Evolutionary conservation across 164 flowering plant species (phyloP).

Genomic region (Vitis cinerea): DNA sequence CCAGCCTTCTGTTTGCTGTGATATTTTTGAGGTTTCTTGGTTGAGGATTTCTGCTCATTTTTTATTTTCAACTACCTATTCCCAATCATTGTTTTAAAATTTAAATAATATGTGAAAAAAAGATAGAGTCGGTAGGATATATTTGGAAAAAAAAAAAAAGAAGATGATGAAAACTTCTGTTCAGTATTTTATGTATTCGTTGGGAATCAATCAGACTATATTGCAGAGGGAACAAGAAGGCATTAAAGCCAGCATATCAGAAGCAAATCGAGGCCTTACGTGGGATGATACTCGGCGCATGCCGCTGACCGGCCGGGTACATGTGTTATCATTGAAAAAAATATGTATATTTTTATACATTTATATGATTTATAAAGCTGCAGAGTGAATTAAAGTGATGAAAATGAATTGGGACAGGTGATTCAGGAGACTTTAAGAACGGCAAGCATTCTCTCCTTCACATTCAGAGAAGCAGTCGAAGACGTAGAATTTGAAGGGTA

Average conservation of each 20-base stretch:
- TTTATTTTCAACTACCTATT: no score
- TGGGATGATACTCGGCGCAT: conserved; percentile 81
- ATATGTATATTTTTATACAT: not conserved
- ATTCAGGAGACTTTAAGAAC: conserved; percentile 75
- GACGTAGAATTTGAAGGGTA: conserved; percentile 85
- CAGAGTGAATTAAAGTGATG: no score
- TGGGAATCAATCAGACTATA: no score
- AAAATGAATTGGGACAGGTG: conserved; percentile 35
- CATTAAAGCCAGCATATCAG: conserved; percentile 31
- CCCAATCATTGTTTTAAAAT: no score
- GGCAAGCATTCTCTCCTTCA: conserved; percentile 77
- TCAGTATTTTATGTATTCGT: no score
- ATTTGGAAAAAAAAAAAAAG: no score
- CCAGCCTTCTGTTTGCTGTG: no score
- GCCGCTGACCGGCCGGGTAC: conserved; percentile 75
- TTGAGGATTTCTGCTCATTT: no score
- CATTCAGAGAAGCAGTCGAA: conserved; percentile 87
- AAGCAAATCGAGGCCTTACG: conserved; percentile 51
- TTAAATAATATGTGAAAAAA: no score
- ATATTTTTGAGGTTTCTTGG: no score
- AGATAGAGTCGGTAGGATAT: no score
- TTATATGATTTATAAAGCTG: not conserved
- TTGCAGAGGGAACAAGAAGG: conserved; percentile 76
- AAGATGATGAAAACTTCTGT: no score
- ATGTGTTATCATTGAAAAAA: not conserved